Base-by-base conservation (phyloP, 2,329 filamentous ascomycete species). In the Penicillium crustosum region DNA sequence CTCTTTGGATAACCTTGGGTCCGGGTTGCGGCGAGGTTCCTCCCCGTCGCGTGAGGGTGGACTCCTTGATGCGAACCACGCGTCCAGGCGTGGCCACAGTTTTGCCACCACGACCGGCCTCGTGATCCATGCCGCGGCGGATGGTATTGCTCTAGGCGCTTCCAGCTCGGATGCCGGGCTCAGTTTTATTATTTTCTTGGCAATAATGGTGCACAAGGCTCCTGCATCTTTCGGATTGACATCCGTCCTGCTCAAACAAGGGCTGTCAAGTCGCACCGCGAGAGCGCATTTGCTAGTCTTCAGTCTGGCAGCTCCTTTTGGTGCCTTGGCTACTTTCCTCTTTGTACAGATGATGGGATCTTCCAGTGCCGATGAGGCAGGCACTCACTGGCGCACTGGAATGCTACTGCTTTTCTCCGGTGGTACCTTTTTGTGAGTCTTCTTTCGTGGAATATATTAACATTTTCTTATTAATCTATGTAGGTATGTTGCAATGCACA, bases 401-500 rank as follows among this genome's bases (percentile, higher is more conserved):
- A 91, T 96, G 81, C 79, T 97, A 43, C 79, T 99, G 9, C 79
- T 97, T n/a, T 99, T 99, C 72, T 96, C 91, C 0, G 94, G 89
- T 0, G 94, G 94, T 17, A 99, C 94, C 0, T 99, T 99, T 71
- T 77, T 99, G 89, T 97, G 78, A 84, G 90, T 81, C 43, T 33
- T 21, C 45, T 38, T 17, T 58, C 19, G 15, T 1, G 17, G 33
- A 42, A 13, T 17, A n/a, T 51, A 36, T 12, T 55, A 6, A 35
- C 21, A 52, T 67, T 47, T 64, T 29, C 27, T 61, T 62, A 50
- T 64, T 58, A 9, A 48, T 45, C 10, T 21, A 2, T 49, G 15
- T 62, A 95, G 91, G 67, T 96, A 97, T 70, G 94, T 99, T 43
- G 94, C 94, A 1, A 97, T 97, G 93, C 94, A 99, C 71, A 92